Base-by-base conservation (phyloP, 1,284 basidiomycete genomes). In the Stygiomarasmius scandens region DNA sequence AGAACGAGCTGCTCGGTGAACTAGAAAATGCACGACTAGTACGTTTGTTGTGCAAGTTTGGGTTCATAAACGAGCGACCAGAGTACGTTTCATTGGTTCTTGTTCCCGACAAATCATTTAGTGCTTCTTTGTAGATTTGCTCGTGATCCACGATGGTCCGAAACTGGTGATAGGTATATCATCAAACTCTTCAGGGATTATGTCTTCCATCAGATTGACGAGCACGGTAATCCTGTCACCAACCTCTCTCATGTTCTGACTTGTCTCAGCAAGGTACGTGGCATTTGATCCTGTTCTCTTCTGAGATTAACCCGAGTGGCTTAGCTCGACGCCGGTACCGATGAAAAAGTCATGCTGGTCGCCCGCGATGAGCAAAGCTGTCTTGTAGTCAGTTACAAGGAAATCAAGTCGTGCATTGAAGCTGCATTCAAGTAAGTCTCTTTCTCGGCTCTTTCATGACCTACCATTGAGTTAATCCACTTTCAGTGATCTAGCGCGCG, bases 151-250 rank as follows among this genome's bases (percentile, higher is more conserved):
- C 84, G 95, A 10, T 99, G 96, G 96, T 95, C 95, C 8, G 97
- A 99, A 71, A 98, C 96, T 1, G 97, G 97, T 12, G 97, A 99
- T 69, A 83, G 96, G 58, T 99, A 99, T 71, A 94, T 99, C 67
- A 85, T 99, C 79, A 98, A 97, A 79, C 84, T 99, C 51, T 99
- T 99, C 83, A 85, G 97, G 25, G 97, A 99, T 74, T 96, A 94
- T 68, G 95, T 99, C 45, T 99, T 99, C 77, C 97, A 99, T 71
- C 93, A 96, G 67, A 90, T 97, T 45, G 95, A 97, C 64, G 93
- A 95, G 67, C 84, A 88, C 60, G 93, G 94, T 10, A 88, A 90
- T 58, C 96, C 97, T 0, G 87, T 98, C 11, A 81, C 98, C 54
- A 96, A 97, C 69, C 75, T 98, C 59, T 85, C 87, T 0, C 95